Evolutionary conservation across 108 stramenopile species (phyloP).

Genomic region (Halocafeteria seosinensis): DNA sequence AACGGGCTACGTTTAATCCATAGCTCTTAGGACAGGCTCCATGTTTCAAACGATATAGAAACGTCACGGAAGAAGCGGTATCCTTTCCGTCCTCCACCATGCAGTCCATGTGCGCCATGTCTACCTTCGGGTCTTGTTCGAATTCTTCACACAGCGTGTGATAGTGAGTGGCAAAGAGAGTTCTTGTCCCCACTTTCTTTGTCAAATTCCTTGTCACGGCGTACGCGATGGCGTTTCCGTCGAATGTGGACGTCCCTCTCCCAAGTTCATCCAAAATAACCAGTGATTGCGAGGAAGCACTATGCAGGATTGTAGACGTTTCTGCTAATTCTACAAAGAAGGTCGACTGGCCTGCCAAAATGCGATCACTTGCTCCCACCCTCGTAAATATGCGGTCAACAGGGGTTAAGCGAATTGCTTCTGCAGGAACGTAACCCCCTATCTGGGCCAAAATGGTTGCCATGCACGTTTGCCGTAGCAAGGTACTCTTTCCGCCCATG

Average conservation of each 20-base stretch:
- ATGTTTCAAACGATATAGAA: conserved; percentile 79
- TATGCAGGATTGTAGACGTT: conserved; percentile 81
- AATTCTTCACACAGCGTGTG: conserved; percentile 88
- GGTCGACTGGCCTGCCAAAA: conserved; percentile 87
- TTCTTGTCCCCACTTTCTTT: conserved; percentile 44
- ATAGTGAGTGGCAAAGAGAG: conserved; percentile 94
- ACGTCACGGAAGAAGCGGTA: conserved; percentile 57
- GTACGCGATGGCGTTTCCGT: conserved; percentile 97
- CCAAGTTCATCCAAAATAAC: conserved; percentile 98
- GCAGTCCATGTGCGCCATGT: conserved; percentile 95
- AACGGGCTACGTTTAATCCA: conserved; percentile 93
- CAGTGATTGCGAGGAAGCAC: conserved; percentile 68
- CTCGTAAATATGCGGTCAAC: conserved; percentile 95
- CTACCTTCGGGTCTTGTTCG: conserved; percentile 46
- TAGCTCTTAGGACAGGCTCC: conserved; percentile 86
- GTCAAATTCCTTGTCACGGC: conserved; percentile 76
- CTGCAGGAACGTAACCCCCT: conserved; percentile 93
- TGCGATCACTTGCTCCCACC: conserved; percentile 94
- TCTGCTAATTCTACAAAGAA: conserved; percentile 97
- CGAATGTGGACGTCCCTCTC: conserved; percentile 85
- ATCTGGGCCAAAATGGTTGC: conserved; percentile 86
- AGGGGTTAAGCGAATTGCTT: conserved; percentile 62
- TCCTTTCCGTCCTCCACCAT: conserved; percentile 31
- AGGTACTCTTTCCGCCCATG: conserved; percentile 90
- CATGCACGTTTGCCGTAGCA: conserved; percentile 88